Base-by-base conservation (phyloP, 1,284 basidiomycete species). In the Irpex sp. region DNA sequence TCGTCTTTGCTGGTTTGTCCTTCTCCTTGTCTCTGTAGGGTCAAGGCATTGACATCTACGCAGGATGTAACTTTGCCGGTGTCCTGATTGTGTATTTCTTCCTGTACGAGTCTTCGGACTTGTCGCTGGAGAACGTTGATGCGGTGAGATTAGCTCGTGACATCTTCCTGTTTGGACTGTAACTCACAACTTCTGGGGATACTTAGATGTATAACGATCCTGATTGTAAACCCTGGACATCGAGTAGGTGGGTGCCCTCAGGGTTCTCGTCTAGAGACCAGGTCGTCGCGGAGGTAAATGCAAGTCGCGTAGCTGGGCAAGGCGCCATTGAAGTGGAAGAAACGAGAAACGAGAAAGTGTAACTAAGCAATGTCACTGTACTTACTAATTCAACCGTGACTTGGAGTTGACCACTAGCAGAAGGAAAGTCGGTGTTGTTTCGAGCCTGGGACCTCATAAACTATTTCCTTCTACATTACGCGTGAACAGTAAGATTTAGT, bases 41-140 rank as follows among this genome's bases (percentile, higher is more conserved):
- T n/a, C 7, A 19, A 51, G 13, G n/a, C 9, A 17, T 51, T 51
- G 48, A 51, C 48, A 15, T 51, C n/a, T 44, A 11, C n/a, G 40
- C 40, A 51, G 48, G 78, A 19, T 82, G 85, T 72, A 89, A 89
- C 71, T 74, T 89, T 2, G 70, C 81, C 9, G 88, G 85, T 58
- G 86, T 86, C 5, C 68, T 86, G 54, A 78, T 92, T 65, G 91
- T 92, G 4, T 92, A 81, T 74, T 81, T 92, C 72, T 92, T 92
- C 84, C 80, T 93, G 2, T 93, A 92, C 78, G 91, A 93, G 72
- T 86, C 86, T 11, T 82, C 85, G 6, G 83, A 87, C 67, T 79
- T 93, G 60, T 84, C 85, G 8, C 80, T 93, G 36, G 91, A 93
- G 75, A 80, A 77, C 64, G 88, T 93, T 58, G 87, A 93, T 72